phyloP scores from a whole-genome alignment of 2,329 filamentous ascomycete species.

The Mollisiaceae sp. region DNA sequence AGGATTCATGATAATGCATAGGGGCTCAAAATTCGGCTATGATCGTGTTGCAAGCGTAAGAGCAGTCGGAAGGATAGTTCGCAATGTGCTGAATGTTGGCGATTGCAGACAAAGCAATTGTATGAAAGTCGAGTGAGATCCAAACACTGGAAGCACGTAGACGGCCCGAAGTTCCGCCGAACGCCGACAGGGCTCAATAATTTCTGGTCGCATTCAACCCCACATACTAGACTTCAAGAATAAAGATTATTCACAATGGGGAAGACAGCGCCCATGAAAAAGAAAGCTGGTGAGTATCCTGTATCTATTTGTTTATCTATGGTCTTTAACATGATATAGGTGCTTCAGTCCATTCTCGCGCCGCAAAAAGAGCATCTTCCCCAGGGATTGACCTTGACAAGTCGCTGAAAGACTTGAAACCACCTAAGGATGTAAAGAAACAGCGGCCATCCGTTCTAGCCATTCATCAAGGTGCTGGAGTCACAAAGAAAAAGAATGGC shows the following conservation, averaged over 20 bases:
- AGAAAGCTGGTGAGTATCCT: conserved; percentile 36
- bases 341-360: conserved; percentile 73
- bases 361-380: conserved; percentile 73
- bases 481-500: conserved; percentile 69
- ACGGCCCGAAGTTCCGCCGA: not conserved
- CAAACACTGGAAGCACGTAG: not conserved
- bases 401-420: conserved; percentile 65
- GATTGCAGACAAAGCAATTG: conserved; percentile 4
- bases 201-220: conserved; percentile 22
- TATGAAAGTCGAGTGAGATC: conserved; percentile 3
- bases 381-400: conserved; percentile 75
- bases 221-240: conserved; percentile 6
- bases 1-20: conserved; percentile 42
- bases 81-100: not conserved
- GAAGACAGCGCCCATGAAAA: conserved; percentile 43
- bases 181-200: conserved; percentile 13
- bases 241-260: conserved; percentile 36
- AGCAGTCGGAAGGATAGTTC: not conserved
- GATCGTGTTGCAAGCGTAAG: not conserved
- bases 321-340: conserved; percentile 27
- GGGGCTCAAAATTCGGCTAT: conserved; percentile 18
- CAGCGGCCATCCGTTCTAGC: conserved; percentile 70
- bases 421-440: conserved; percentile 54
- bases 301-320: not conserved
- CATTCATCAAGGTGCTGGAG: conserved; percentile 68